phyloP scores from a whole-genome alignment of 371 early-diverging fungal species.

The Mucor mucedo region DNA sequence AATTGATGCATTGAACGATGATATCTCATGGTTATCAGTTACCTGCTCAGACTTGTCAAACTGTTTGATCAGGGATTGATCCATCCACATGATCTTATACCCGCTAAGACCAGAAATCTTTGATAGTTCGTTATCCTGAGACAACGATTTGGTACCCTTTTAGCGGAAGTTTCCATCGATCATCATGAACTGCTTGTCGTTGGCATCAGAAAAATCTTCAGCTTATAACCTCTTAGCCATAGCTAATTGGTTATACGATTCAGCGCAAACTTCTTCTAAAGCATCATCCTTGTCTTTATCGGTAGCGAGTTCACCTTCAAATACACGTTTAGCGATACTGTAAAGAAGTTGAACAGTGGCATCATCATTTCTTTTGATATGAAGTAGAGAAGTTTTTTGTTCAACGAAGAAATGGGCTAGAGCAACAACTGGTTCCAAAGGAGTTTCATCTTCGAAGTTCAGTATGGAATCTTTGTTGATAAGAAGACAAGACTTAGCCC shows the following conservation, averaged over 20 bases:
- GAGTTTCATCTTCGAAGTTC: conserved; percentile 10
- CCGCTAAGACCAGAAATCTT: no score
- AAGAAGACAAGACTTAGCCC: conserved; percentile 23
- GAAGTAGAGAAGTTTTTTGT: conserved; percentile 12
- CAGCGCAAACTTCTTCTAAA: conserved; percentile 18
- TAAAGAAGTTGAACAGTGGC: conserved; percentile 22
- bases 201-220: conserved; percentile 16
- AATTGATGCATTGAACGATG: no score
- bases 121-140: no score
- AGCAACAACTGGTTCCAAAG: conserved; percentile 25
- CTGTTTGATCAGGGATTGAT: no score
- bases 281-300: conserved; percentile 20
- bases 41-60: no score
- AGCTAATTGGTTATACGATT: conserved; percentile 13
- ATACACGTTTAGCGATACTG: conserved; percentile 20
- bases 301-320: conserved; percentile 19
- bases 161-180: no score
- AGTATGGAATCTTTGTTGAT: conserved; percentile 21
- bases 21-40: no score
- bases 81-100: no score
- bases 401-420: conserved; percentile 24
- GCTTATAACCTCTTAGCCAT: conserved; percentile 19
- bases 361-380: conserved; percentile 21
- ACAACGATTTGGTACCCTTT: no score
- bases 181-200: no score